Base-by-base conservation (phyloP, 352 stramenopile genomes). In the Pythium dissimile region DNA sequence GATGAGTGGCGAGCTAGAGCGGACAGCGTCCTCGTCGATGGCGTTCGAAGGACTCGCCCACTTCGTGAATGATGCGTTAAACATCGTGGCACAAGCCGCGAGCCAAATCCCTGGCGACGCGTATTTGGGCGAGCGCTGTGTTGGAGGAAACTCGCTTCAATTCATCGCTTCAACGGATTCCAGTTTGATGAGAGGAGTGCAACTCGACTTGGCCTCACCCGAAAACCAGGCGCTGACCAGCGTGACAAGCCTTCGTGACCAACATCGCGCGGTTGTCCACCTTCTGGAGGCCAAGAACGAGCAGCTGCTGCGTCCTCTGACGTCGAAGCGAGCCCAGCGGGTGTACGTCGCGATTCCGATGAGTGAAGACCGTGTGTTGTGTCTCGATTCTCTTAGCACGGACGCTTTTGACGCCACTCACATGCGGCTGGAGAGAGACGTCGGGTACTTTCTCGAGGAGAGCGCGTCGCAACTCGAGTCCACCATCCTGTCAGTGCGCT, bases 321-420 rank as follows among this genome's bases (percentile, higher is more conserved):
- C 67, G 6, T 7, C 21, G 8, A 60, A 59, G 12, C 59, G 60
- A 53, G 59, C 47, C 1, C 59, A 73, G 10, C 68, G 79, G 9
- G 61, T 83, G 4, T 77, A 75, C 42, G 10, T 80, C 3, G 64
- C 64, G 0, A 13, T 75, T 0, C 69, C 75, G 0, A 77, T 93
- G 63, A 67, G 73, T 5, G 75, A 87, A 30, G 64, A 84, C 18
- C 71, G 69, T 12, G 46, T 93, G 2, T 26, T 91, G 10, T 86
- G 77, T 54, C 66, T 67, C 8, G 79, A 91, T 42, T 91, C 77
- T 45, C 66, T 90, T 26, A 72, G 72, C 0, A 3, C 43, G 5
- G 69, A 86, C n/a, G 65, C 75, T 1, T 75, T 91, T 58, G 58
- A 84, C 15, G 42, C 44, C 3, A 56, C 73, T 12, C 51, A 69